These are phyloP conservation scores for Beta vulgaris DNA, from an alignment of 148 eudicot species.

Conservation along the genomic window DNA sequence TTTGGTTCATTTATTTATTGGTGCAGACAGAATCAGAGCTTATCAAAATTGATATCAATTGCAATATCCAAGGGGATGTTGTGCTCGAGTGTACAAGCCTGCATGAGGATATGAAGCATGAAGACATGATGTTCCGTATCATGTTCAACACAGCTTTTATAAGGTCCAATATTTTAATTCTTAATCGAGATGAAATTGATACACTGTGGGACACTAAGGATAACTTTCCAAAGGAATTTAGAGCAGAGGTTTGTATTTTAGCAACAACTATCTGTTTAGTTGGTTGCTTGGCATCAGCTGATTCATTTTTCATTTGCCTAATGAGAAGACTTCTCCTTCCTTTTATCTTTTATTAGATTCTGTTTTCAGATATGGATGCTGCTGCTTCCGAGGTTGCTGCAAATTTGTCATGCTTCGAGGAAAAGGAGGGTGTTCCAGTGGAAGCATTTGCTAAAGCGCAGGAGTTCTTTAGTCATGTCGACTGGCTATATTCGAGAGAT, in stretches of 20 bases:
- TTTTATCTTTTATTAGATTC: conserved; percentile 51
- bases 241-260: conserved; percentile 60
- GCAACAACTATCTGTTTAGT: conserved; percentile 12
- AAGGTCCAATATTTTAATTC: conserved; percentile 82
- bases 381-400: conserved; percentile 48
- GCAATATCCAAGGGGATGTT: conserved; percentile 89
- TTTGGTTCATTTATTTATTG: conserved; percentile 3
- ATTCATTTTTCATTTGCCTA: conserved; percentile 19
- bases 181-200: conserved; percentile 82
- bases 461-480: conserved; percentile 78
- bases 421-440: conserved; percentile 83
- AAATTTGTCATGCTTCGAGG: conserved; percentile 71
- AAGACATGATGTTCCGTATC: conserved; percentile 78
- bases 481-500: conserved; percentile 71
- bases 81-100: conserved; percentile 81
- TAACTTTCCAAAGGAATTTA: conserved; percentile 73
- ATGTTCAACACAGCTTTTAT: conserved; percentile 93
- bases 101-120: conserved; percentile 60
- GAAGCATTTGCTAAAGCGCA: conserved; percentile 94
- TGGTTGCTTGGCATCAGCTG: conserved; percentile 9
- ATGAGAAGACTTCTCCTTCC: conserved; percentile 7
- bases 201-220: conserved; percentile 68
- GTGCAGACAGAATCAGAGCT: conserved; percentile 83
- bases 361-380: conserved; percentile 89
- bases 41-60: conserved; percentile 79